A percentile compares a stretch with the other conserved stretches of the same genome.
Conservation (phyloP, 2,329 filamentous ascomycete genomes). For the Aspergillus viridinutans region DNA sequence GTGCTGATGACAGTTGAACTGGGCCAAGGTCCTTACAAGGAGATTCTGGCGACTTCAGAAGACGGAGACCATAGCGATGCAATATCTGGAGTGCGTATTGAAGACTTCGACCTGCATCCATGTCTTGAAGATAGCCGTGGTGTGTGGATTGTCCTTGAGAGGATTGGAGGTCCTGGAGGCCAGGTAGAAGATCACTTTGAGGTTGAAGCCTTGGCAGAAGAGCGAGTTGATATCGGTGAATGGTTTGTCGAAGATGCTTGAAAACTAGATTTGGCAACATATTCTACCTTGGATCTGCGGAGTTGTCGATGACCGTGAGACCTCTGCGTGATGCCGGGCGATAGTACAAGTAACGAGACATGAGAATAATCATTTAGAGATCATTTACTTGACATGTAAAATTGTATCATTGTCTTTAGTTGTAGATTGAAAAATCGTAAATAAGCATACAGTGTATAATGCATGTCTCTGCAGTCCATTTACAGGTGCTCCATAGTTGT, state of each 20-base stretch:
- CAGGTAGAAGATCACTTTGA: constrained; percentile 42
- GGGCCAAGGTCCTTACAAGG: constrained; percentile 66
- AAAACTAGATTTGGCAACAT: constrained; percentile 1
- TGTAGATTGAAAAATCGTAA: background rate
- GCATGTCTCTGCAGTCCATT: too few relatives aligned
- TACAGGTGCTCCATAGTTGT: background rate
- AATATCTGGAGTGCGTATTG: constrained; percentile 61
- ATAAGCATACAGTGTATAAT: background rate
- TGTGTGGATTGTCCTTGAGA: constrained; percentile 78
- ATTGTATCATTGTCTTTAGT: background rate
- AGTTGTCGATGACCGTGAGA: background rate
- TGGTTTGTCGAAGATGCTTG: constrained; percentile 37
- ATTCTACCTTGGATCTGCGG: background rate
- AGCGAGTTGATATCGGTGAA: constrained; percentile 40
- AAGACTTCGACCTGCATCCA: constrained; percentile 71
- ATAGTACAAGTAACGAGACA: background rate
- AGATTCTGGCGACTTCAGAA: constrained; percentile 62
- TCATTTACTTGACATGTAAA: background rate
- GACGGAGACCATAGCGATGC: constrained; percentile 71
- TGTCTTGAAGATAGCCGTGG: constrained; percentile 53
- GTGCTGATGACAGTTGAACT: constrained; percentile 70
- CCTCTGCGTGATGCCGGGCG: background rate
- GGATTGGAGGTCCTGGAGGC: constrained; percentile 61
- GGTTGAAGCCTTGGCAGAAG: constrained; percentile 42
- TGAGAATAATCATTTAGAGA: background rate